These are phyloP conservation scores for Yarrowia galli DNA, from an alignment of 1,139 yeast species.

Conservation along the genomic window DNA sequence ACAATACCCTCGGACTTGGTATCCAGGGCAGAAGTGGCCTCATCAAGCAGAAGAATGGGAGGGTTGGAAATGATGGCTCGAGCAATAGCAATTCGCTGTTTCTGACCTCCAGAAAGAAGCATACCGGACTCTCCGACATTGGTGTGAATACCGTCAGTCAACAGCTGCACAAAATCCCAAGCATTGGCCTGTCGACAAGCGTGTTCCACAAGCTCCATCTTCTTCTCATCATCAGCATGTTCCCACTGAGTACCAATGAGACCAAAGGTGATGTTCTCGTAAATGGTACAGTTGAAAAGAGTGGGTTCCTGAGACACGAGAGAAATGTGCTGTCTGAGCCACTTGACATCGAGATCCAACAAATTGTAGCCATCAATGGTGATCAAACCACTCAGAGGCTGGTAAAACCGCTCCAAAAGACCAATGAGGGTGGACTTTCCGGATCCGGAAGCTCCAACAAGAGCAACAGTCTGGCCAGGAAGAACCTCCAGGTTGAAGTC, in stretches of 20 bases:
- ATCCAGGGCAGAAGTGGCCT: constrained; percentile 82
- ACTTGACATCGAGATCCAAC: constrained; percentile 68
- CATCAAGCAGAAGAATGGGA: constrained; percentile 67
- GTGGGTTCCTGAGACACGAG: constrained; percentile 91
- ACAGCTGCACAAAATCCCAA: constrained; percentile 52
- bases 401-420: constrained; percentile 73
- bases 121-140: constrained; percentile 63
- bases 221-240: constrained; percentile 50
- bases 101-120: constrained; percentile 81
- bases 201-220: constrained; percentile 49
- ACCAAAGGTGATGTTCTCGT: constrained; percentile 83
- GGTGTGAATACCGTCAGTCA: constrained; percentile 59
- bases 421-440: constrained; percentile 89
- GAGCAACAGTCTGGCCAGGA: constrained; percentile 81
- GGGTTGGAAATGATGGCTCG: constrained; percentile 76
- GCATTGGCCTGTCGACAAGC: constrained; percentile 55
- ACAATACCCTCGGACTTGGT: constrained; percentile 66
- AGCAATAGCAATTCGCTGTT: constrained; percentile 88
- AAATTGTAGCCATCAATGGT: constrained; percentile 72
- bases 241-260: constrained; percentile 62
- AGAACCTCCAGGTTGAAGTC: constrained; percentile 66
- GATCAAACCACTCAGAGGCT: constrained; percentile 66
- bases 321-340: constrained; percentile 77
- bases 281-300: constrained; percentile 76
- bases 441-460: constrained; percentile 92